Base-by-base conservation (phyloP, 2,329 filamentous ascomycete species). In the Fusarium vanettenii region DNA sequence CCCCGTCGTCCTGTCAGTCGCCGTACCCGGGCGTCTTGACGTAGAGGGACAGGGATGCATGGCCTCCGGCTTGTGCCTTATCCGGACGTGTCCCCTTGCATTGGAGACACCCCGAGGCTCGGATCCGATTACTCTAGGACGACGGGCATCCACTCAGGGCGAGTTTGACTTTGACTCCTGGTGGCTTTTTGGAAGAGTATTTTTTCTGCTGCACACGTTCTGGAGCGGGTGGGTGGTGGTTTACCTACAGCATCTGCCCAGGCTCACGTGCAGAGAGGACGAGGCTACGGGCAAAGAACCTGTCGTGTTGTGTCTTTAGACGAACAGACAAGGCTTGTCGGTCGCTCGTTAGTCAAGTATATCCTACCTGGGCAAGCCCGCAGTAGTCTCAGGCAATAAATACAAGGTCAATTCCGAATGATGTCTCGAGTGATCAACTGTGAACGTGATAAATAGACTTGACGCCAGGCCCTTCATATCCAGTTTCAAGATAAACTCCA, bases 1-100 rank as follows among this genome's bases (percentile, higher is more conserved):
- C 79, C 81, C 82, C 81, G 82, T 82, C 82, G 80, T 81, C 82
- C 81, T 80, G 80, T 80, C 82, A 80, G 79, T 69, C 77, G 78
- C 79, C 78, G 74, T 73, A 70, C 76, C 74, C 71, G 78, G 76
- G 78, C 77, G 70, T 73, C 74, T 76, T 82, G 81, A 79, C 78
- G 73, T 73, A 76, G 77, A 80, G 74, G 78, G 79, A 79, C 74
- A 76, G 80, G 81, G 78, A 79, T 76, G 79, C 78, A 78, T 78
- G 72, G 79, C 78, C 76, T 76, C 67, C 62, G 73, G 72, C 79
- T 79, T 78, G 73, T 78, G 76, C 76, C 74, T 77, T 76, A 72
- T 78, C 79, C 77, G 78, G 76, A 67, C 69, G 75, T 79, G 78
- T 75, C 65, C 67, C 67, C 63, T 70, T 45, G 41, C 70, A 71